These are phyloP conservation scores for Diacronema lutheri DNA, from an alignment of 78 protist genomes.

Conservation along the genomic window DNA sequence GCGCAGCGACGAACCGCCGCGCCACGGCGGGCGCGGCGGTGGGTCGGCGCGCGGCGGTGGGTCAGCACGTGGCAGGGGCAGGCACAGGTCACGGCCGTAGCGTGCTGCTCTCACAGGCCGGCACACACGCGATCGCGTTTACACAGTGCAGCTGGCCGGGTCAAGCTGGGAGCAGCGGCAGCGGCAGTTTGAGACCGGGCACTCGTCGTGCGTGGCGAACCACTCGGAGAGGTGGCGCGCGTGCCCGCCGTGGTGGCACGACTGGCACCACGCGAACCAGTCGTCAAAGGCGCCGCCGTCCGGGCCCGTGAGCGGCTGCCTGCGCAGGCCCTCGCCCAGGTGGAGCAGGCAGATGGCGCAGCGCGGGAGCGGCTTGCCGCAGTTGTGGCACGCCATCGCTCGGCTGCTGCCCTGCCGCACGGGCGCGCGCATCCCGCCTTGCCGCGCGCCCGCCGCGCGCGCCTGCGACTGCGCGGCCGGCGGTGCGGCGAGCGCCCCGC, in stretches of 20 bases:
- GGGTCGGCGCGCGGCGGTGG: too few relatives aligned
- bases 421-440: too few relatives aligned
- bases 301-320: neutral
- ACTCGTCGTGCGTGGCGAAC: slow-evolving; percentile 69
- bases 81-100: too few relatives aligned
- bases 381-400: slow-evolving; percentile 24
- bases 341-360: slow-evolving; percentile 32
- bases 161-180: slow-evolving; percentile 53
- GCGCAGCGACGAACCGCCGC: too few relatives aligned
- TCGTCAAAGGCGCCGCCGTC: slow-evolving; percentile 37
- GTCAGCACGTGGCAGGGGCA: too few relatives aligned
- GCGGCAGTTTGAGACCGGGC: slow-evolving; percentile 78
- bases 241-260: slow-evolving; percentile 88
- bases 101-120: too few relatives aligned
- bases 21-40: too few relatives aligned
- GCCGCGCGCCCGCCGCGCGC: neutral
- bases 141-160: too few relatives aligned
- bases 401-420: neutral
- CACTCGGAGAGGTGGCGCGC: slow-evolving; percentile 72
- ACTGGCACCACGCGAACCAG: slow-evolving; percentile 87
- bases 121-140: too few relatives aligned
- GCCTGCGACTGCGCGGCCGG: neutral
- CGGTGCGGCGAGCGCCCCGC: neutral
- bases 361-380: slow-evolving; percentile 33
- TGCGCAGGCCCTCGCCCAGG: slow-evolving; percentile 12